phyloP scores from a whole-genome alignment of 2,329 filamentous ascomycete genomes.

The Neopestalotiopsis sp. region DNA sequence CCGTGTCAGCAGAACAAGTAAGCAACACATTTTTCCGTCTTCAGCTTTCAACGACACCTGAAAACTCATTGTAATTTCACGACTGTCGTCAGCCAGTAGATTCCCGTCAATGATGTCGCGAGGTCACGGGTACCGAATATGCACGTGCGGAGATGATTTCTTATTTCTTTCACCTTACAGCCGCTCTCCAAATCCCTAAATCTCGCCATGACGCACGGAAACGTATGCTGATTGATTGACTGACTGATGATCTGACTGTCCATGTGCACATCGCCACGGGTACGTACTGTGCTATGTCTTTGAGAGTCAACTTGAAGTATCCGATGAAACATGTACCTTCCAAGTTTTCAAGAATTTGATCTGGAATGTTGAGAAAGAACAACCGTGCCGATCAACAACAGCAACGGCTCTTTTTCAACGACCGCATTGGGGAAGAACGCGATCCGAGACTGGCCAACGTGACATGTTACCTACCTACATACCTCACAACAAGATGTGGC shows the following conservation, averaged over 20 bases:
- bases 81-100: slow-evolving; percentile 15
- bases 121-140: not conserved
- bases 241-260: not conserved
- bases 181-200: slow-evolving; percentile 7
- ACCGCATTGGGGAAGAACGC: not conserved
- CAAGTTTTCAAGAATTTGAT: not conserved
- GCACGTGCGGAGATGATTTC: slow-evolving; percentile 18
- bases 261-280: not conserved
- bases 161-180: slow-evolving; percentile 11
- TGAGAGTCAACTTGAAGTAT: too few relatives aligned
- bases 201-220: slow-evolving; percentile 8
- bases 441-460: not conserved
- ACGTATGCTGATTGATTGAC: not conserved
- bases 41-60: not conserved
- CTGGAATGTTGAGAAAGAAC: not conserved
- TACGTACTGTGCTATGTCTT: too few relatives aligned
- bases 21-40: slow-evolving; percentile 6
- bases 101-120: slow-evolving; percentile 17
- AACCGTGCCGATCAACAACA: not conserved
- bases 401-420: not conserved
- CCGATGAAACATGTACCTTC: too few relatives aligned
- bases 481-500: not conserved
- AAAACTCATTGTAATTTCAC: slow-evolving; percentile 8
- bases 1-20: not conserved
- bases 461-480: not conserved